A percentile compares a stretch with the other conserved stretches of the same genome.
These are phyloP conservation scores for Tetracladium setigerum DNA, from an alignment of 495 filamentous ascomycete genomes.

Conservation along the genomic window DNA sequence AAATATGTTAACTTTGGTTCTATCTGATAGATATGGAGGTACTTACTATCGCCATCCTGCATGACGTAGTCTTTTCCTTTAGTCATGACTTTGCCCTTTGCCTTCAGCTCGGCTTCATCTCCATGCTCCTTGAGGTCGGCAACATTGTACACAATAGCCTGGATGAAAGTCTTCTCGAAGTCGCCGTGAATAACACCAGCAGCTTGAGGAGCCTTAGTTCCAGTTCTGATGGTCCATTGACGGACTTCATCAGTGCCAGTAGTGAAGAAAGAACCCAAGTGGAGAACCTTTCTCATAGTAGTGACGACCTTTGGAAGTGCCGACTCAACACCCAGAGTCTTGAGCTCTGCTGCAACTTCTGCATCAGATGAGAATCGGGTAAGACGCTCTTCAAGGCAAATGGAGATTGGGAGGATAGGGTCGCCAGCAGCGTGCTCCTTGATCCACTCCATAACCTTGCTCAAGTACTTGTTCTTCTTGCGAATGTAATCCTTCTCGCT, in stretches of 20 bases:
- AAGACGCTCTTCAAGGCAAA: conserved; percentile 87
- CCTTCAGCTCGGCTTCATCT: conserved; percentile 81
- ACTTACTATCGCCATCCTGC: conserved; percentile 55
- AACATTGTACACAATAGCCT: conserved; percentile 89
- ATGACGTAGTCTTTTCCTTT: conserved; percentile 98
- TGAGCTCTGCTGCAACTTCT: conserved; percentile 82
- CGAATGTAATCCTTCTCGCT: conserved; percentile 96
- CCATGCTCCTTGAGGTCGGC: conserved; percentile 69
- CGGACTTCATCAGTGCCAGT: conserved; percentile 94
- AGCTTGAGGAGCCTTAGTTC: conserved; percentile 92
- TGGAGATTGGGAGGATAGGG: conserved; percentile 86
- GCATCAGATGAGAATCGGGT: conserved; percentile 67
- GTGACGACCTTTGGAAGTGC: conserved; percentile 87
- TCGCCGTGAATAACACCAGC: conserved; percentile 98
- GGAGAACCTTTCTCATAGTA: conserved; percentile 89
- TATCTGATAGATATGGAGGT: no score
- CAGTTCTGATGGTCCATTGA: conserved; percentile 96
- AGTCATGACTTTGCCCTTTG: conserved; percentile 93
- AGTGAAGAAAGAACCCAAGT: conserved; percentile 94
- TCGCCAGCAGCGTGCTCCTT: conserved; percentile 82
- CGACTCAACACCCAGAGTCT: conserved; percentile 78
- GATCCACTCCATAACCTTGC: conserved; percentile 89
- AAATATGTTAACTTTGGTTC: no score
- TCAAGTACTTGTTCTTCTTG: conserved; percentile 98
- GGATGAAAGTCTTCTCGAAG: conserved; percentile 99